Percentiles rank a stretch among this genome's conserved stretches.
Evolutionary conservation across 2,329 filamentous ascomycete genomes (phyloP).

Genomic region (Helotiales sp.): DNA sequence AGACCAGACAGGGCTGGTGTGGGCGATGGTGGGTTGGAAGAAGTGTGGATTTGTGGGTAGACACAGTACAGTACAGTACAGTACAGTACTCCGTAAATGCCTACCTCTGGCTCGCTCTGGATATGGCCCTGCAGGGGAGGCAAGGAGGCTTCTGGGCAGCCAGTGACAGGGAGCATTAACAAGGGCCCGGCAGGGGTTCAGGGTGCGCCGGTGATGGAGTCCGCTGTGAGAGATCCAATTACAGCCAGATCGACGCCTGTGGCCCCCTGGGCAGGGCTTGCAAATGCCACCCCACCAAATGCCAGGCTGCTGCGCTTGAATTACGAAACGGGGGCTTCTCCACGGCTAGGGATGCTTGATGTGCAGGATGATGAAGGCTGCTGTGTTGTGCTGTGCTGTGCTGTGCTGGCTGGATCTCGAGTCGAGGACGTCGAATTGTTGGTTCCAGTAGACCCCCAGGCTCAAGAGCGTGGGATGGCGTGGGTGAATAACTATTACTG

Average conservation of each 20-base stretch:
- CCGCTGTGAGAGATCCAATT: slow-evolving; percentile 25
- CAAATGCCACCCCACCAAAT: background rate
- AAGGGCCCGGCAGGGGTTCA: slow-evolving; percentile 6
- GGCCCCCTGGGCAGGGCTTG: slow-evolving; percentile 16
- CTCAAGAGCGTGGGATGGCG: background rate
- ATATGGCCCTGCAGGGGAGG: no score
- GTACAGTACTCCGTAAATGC: no score
- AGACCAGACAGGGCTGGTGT: no score
- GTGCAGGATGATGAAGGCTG: slow-evolving; percentile 1
- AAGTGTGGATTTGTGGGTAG: no score
- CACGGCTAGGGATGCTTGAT: slow-evolving; percentile 6
- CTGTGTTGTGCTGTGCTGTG: background rate
- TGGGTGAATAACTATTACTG: background rate
- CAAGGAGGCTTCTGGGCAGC: slow-evolving; percentile 3
- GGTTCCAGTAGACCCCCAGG: background rate
- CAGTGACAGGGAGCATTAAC: slow-evolving; percentile 11
- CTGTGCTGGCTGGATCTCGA: background rate
- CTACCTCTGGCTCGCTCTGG: no score
- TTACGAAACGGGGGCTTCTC: slow-evolving; percentile 16
- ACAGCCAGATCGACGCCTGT: slow-evolving; percentile 32
- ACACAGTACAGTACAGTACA: background rate
- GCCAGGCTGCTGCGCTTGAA: slow-evolving; percentile 7
- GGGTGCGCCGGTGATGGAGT: slow-evolving; percentile 15
- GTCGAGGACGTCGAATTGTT: background rate
- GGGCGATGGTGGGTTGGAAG: no score